Percentiles rank a stretch among this genome's conserved stretches.
Evolutionary conservation across 805 yeast genomes (phyloP).

Genomic region (Pichia gijzeniarum): DNA sequence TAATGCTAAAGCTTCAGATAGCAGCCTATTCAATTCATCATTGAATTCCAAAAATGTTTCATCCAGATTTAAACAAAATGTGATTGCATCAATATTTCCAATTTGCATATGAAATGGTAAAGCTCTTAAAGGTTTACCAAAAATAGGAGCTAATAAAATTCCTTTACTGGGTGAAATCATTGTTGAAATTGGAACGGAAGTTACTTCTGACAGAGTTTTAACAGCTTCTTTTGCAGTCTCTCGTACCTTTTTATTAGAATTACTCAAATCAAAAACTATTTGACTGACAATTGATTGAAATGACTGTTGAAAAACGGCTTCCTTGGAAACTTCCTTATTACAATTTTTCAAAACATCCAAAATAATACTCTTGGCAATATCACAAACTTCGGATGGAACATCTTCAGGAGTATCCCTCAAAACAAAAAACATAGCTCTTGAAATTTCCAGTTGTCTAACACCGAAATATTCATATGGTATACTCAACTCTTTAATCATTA

Average conservation of each 20-base stretch:
- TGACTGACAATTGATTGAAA: slow-evolving; percentile 82
- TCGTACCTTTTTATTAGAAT: slow-evolving; percentile 78
- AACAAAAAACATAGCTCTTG: slow-evolving; percentile 83
- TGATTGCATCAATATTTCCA: slow-evolving; percentile 96
- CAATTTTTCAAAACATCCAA: slow-evolving; percentile 59
- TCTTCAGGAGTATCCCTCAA: slow-evolving; percentile 84
- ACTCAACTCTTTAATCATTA: slow-evolving; percentile 60
- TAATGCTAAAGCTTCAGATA: slow-evolving; percentile 85
- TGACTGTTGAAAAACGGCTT: slow-evolving; percentile 60
- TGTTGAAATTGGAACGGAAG: slow-evolving; percentile 61
- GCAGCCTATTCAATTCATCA: slow-evolving; percentile 78
- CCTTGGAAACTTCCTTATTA: slow-evolving; percentile 53
- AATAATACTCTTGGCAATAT: slow-evolving; percentile 63
- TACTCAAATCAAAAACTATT: slow-evolving; percentile 85
- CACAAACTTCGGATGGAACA: slow-evolving; percentile 74
- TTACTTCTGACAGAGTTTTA: slow-evolving; percentile 58
- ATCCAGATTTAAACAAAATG: slow-evolving; percentile 78
- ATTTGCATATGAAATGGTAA: slow-evolving; percentile 98
- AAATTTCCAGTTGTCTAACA: slow-evolving; percentile 74
- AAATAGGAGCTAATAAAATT: slow-evolving; percentile 82
- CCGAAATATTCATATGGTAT: slow-evolving; percentile 71
- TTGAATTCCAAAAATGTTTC: slow-evolving; percentile 77
- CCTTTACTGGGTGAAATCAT: slow-evolving; percentile 80
- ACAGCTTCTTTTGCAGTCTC: slow-evolving; percentile 73
- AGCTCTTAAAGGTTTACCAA: slow-evolving; percentile 94